Conservation (phyloP, 768 basidiomycete species). For the Collybiopsis luxurians region DNA sequence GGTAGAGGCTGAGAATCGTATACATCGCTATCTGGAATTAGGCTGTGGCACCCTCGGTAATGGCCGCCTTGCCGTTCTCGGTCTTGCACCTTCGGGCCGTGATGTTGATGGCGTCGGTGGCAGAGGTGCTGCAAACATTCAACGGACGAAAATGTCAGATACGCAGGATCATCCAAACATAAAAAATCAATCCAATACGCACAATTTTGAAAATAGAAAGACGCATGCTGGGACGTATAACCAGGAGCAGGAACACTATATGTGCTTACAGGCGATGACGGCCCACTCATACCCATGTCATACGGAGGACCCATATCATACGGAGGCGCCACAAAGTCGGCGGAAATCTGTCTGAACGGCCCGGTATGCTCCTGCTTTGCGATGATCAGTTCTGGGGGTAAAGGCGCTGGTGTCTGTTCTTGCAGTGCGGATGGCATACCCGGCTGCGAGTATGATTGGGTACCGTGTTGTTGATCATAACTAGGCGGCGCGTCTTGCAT, state of each 20-base stretch:
- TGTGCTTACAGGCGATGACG: not conserved
- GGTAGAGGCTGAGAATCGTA: no score
- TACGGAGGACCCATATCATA: not conserved
- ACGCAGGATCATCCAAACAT: no score
- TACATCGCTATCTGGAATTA: not conserved
- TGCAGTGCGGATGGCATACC: not conserved
- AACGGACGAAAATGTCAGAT: no score
- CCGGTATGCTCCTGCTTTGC: not conserved
- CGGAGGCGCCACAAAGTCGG: not conserved
- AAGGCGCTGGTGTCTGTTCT: not conserved
- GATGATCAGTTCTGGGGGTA: not conserved
- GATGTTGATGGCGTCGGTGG: not conserved
- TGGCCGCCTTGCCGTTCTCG: not conserved
- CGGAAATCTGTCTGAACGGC: not conserved
- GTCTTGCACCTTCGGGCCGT: not conserved
- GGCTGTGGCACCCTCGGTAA: not conserved
- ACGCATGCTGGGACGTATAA: no score
- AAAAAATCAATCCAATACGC: no score
- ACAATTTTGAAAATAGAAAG: no score
- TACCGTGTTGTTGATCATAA: not conserved
- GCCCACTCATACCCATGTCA: not conserved
- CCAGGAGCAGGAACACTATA: not conserved
- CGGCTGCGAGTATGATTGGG: not conserved
- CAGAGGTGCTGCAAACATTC: no score
- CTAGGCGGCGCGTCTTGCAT: slow-evolving; percentile 7